These are phyloP conservation scores for Carex parvula DNA, from an alignment of 176 grass and related monocot genomes.

Conservation along the genomic window DNA sequence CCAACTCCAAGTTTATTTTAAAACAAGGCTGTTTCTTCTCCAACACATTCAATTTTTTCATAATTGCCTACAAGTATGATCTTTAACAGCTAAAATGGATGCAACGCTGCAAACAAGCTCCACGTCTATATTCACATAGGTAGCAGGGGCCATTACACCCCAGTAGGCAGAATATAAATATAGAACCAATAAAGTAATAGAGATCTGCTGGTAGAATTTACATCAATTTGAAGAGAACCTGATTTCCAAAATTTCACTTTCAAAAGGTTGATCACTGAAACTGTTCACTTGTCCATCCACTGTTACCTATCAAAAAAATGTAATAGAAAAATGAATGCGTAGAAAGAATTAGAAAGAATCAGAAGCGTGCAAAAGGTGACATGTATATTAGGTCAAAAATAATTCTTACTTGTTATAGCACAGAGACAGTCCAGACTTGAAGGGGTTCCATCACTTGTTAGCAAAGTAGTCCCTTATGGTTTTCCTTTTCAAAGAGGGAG, in stretches of 20 bases:
- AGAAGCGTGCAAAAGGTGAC: background rate
- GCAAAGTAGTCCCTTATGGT: conserved; percentile 90
- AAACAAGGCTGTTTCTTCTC: background rate
- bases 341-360: background rate
- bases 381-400: background rate
- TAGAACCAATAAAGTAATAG: background rate
- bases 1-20: background rate
- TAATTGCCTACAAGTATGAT: background rate
- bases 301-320: background rate
- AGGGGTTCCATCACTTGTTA: background rate
- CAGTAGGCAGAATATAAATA: background rate
- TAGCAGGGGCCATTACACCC: background rate
- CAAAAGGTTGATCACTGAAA: background rate
- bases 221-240: background rate
- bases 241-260: background rate
- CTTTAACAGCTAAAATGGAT: background rate
- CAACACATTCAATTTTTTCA: background rate
- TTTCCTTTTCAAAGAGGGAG: conserved; percentile 78
- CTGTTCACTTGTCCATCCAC: background rate
- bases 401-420: conserved; percentile 4
- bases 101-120: background rate
- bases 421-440: background rate
- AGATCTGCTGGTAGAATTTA: background rate
- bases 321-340: background rate
- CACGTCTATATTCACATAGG: background rate